A percentile compares a stretch with the other conserved stretches of the same genome.
Conservation (phyloP, 2,329 filamentous ascomycete genomes). For the Sclerotinia subarctica region DNA sequence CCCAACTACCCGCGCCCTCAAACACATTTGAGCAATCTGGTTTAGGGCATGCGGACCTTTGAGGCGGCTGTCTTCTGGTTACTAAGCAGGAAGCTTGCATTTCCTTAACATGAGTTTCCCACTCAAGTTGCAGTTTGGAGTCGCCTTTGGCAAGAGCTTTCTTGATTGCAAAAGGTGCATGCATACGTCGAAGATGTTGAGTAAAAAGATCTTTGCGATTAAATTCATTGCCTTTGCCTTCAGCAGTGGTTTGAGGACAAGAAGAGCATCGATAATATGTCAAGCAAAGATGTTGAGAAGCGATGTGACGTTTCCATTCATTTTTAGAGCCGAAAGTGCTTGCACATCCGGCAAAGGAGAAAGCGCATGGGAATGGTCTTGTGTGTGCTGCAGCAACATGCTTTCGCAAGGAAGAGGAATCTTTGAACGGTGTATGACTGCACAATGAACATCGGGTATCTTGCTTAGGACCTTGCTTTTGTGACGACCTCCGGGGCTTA, state of each 20-base stretch:
- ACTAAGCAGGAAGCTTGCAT: slow-evolving; percentile 74
- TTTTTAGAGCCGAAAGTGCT: slow-evolving; percentile 91
- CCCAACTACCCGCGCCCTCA: slow-evolving; percentile 72
- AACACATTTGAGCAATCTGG: slow-evolving; percentile 70
- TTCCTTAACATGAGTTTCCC: slow-evolving; percentile 63
- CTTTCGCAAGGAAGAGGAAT: slow-evolving; percentile 62
- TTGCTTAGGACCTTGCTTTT: slow-evolving; percentile 48
- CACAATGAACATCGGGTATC: slow-evolving; percentile 61
- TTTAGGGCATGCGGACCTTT: slow-evolving; percentile 66
- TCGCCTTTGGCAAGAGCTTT: slow-evolving; percentile 56
- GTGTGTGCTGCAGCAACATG: slow-evolving; percentile 68
- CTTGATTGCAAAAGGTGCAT: slow-evolving; percentile 66
- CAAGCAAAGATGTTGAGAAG: slow-evolving; percentile 79
- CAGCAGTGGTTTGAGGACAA: slow-evolving; percentile 52
- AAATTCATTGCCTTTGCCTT: slow-evolving; percentile 67
- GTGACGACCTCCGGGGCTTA: slow-evolving; percentile 38
- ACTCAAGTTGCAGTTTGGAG: slow-evolving; percentile 57
- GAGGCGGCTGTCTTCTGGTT: slow-evolving; percentile 65
- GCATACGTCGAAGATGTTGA: slow-evolving; percentile 92
- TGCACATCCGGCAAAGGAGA: slow-evolving; percentile 76
- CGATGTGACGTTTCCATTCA: slow-evolving; percentile 95
- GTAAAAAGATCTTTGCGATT: slow-evolving; percentile 96
- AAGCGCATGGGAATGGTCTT: slow-evolving; percentile 78
- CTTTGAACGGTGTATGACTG: slow-evolving; percentile 63
- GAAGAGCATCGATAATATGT: slow-evolving; percentile 63